phyloP scores from a whole-genome alignment of 2,329 filamentous ascomycete genomes.

The Aphanoascus verrucosus region DNA sequence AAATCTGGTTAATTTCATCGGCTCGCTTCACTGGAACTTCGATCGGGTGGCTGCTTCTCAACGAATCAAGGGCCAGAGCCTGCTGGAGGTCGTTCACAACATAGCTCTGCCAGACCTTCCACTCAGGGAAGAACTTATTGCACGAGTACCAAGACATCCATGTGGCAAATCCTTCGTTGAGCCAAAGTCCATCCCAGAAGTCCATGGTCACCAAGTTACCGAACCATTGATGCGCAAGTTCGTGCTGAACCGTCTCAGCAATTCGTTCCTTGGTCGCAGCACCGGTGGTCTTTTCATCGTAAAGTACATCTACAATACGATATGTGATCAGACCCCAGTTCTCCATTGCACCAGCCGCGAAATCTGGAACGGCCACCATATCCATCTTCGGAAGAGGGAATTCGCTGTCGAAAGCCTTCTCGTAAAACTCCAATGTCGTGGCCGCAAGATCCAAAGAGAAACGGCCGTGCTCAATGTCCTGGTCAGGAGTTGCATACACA shows the following conservation, averaged over 20 bases:
- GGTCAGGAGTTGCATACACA: conserved; percentile 85
- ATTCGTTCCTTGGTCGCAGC: conserved; percentile 85
- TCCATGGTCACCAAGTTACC: conserved; percentile 97
- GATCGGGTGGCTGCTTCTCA: conserved; percentile 91
- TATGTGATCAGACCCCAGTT: conserved; percentile 97
- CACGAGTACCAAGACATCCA: conserved; percentile 93
- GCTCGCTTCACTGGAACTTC: conserved; percentile 92
- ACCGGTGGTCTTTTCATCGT: conserved; percentile 84
- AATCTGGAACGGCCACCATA: conserved; percentile 92
- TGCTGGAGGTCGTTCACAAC: conserved; percentile 86
- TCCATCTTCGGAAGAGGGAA: conserved; percentile 93
- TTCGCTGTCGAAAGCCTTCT: conserved; percentile 79
- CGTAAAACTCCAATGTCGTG: conserved; percentile 84
- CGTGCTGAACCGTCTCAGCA: conserved; percentile 91
- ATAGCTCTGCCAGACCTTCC: conserved; percentile 96
- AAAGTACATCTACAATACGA: conserved; percentile 77
- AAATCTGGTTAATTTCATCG: conserved; percentile 96
- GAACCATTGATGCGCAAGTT: conserved; percentile 96
- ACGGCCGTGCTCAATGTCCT: conserved; percentile 78
- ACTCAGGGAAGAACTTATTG: conserved; percentile 92
- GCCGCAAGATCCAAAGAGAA: conserved; percentile 87
- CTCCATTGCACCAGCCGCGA: conserved; percentile 93
- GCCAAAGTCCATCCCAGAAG: conserved; percentile 95
- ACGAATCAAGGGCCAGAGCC: conserved; percentile 74
- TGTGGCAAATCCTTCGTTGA: conserved; percentile 87